Evolutionary conservation across 257 asterid species (phyloP), one percentile per base, ranked within the genome.

Genomic region (Petunia axillaris): DNA sequence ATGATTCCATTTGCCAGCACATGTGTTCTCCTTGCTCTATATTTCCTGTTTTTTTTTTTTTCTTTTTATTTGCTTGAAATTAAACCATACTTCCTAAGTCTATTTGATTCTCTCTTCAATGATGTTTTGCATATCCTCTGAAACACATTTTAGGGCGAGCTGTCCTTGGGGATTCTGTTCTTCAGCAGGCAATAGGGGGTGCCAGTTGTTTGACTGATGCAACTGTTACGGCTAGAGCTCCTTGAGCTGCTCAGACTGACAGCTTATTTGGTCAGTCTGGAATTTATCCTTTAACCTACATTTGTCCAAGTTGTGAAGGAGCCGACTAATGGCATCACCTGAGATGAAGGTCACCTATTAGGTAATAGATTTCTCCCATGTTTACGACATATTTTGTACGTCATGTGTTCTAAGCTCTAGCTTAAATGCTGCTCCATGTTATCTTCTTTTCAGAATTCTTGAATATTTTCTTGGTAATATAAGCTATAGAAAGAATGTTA

Each of bases 51-150:
- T 65, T 39, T 39, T 4, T 36, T 64, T 11, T 14, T 37, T 16
- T 64, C 13, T 39, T 11, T 64, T 13, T 13, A 13, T 39, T 39
- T 65, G 36, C 73, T 5, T 65, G 46, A 65, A 64, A 11, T 38
- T 52, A 10, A 38, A 13, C 4, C 73, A 64, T 7, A 64, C 13
- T 64, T 38, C 73, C 39, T 14, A 5, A 68, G n/a, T 67, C 8
- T 43, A 68, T 44, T 43, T 68, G 53, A 68, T 68, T 25, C 7
- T 68, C 15, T 68, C 55, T 68, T 64, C 25, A 4, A 11, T 39
- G 50, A 39, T 64, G 10, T 39, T 25, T 39, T 70, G 43, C 76
- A 70, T 11, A 40, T 66, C 53, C 75, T 66, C 53, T 39, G 75
- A 66, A 66, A 15, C 54, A 41, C 48, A 48, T 46, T 46, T 4